Conservation (phyloP, 257 asterid genomes). For the Plantago elongata region DNA sequence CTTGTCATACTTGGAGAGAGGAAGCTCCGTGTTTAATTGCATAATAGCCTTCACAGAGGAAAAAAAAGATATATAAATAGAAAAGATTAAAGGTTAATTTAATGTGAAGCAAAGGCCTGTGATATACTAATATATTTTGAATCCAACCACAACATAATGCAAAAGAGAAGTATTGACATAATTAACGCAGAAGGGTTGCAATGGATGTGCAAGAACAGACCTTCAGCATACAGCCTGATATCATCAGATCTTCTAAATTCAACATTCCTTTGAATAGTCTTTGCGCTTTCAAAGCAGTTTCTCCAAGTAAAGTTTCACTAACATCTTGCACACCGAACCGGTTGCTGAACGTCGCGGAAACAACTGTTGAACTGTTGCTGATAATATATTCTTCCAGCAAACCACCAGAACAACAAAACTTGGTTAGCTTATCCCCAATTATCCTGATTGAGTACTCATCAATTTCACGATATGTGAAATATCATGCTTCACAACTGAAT, state of each 20-base stretch:
- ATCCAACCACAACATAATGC: neutral
- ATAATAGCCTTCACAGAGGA: neutral
- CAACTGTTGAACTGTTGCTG: neutral
- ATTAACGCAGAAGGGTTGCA: too few species aligned
- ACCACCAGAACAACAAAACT: neutral
- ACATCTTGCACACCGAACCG: neutral
- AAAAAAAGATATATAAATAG: too few species aligned
- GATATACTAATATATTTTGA: neutral
- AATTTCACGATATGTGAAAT: neutral
- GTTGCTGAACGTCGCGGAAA: neutral
- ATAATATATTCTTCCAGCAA: neutral
- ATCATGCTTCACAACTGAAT: neutral
- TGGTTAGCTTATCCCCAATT: neutral
- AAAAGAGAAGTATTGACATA: too few species aligned
- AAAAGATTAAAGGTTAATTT: too few species aligned
- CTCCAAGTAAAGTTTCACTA: too few species aligned
- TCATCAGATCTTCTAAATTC: neutral
- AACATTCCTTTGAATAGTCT: neutral
- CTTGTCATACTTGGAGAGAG: neutral
- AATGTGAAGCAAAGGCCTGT: neutral
- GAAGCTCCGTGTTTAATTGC: neutral
- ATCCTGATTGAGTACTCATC: neutral
- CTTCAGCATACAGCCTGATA: neutral
- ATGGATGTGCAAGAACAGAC: neutral
- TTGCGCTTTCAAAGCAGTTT: neutral